phyloP scores from a whole-genome alignment of 352 stramenopile genomes.

The Globisporangium paroecandrum region DNA sequence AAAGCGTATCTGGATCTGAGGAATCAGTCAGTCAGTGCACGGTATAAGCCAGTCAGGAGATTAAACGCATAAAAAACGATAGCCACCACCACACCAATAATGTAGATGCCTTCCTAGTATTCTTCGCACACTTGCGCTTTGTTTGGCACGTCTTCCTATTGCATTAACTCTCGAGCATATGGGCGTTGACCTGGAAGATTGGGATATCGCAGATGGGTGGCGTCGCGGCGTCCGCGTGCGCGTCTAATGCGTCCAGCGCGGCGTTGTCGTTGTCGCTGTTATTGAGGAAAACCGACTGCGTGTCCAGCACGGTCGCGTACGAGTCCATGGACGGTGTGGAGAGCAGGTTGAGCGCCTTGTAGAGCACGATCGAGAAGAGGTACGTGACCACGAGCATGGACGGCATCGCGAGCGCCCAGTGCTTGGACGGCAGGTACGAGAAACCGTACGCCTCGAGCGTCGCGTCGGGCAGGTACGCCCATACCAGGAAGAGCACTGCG shows the following conservation, averaged over 20 bases:
- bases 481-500: slow-evolving; percentile 82
- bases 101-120: slow-evolving; percentile 10
- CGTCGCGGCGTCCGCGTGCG: slow-evolving; percentile 53
- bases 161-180: slow-evolving; percentile 22
- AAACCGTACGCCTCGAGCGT: slow-evolving; percentile 77
- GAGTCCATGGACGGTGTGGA: slow-evolving; percentile 64
- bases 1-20: slow-evolving; percentile 15
- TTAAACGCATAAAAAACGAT: slow-evolving; percentile 18
- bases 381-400: slow-evolving; percentile 81
- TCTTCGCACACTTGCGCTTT: not conserved
- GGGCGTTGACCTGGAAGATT: slow-evolving; percentile 64
- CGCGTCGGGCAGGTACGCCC: slow-evolving; percentile 83
- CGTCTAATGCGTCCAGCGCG: slow-evolving; percentile 29
- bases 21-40: too few species aligned
- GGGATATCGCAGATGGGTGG: slow-evolving; percentile 76
- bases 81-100: slow-evolving; percentile 14
- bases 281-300: slow-evolving; percentile 54
- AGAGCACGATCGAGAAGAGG: slow-evolving; percentile 77
- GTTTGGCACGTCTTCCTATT: not conserved
- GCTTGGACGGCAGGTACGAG: slow-evolving; percentile 88
- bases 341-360: slow-evolving; percentile 83
- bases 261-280: not conserved
- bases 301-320: slow-evolving; percentile 78
- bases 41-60: not conserved
- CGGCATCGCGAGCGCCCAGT: slow-evolving; percentile 87